Percentiles rank a stretch among this genome's conserved stretches.
phyloP scores from a whole-genome alignment of 768 basidiomycete species.

The Suillus weaverae region DNA sequence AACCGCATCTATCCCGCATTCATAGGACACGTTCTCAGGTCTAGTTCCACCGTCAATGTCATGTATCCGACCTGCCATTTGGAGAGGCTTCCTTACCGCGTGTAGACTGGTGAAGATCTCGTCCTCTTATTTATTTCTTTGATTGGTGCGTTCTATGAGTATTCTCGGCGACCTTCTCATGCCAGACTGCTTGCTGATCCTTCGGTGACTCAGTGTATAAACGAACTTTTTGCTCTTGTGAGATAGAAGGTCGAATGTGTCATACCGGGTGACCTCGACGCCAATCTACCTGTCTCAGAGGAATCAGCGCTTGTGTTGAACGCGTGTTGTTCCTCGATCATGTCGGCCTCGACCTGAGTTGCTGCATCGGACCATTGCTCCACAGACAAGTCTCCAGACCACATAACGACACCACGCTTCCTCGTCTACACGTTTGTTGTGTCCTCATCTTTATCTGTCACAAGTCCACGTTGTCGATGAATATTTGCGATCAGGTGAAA shows the following conservation, averaged over 20 bases:
- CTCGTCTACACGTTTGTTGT: conserved; percentile 66
- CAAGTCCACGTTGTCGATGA: conserved; percentile 76
- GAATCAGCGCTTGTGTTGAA: conserved; percentile 50
- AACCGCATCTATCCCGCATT: conserved; percentile 61
- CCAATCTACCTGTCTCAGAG: conserved; percentile 36
- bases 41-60: conserved; percentile 47
- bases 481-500: conserved; percentile 53
- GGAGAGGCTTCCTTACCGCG: conserved; percentile 43
- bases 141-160: conserved; percentile 33
- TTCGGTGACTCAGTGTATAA: conserved; percentile 29
- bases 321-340: conserved; percentile 75
- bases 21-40: conserved; percentile 62
- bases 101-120: conserved; percentile 29
- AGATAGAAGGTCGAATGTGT: conserved; percentile 30
- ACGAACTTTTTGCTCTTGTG: conserved; percentile 20
- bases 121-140: conserved; percentile 25
- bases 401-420: conserved; percentile 65
- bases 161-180: conserved; percentile 31
- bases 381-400: conserved; percentile 62
- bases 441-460: conserved; percentile 73
- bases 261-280: conserved; percentile 27
- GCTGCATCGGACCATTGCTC: conserved; percentile 65
- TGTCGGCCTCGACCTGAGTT: conserved; percentile 52
- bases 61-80: conserved; percentile 60
- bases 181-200: conserved; percentile 13